A percentile compares a stretch with the other conserved stretches of the same genome.
Evolutionary conservation across 306 rosid species (phyloP).

Genomic region (Medicago arabica): DNA sequence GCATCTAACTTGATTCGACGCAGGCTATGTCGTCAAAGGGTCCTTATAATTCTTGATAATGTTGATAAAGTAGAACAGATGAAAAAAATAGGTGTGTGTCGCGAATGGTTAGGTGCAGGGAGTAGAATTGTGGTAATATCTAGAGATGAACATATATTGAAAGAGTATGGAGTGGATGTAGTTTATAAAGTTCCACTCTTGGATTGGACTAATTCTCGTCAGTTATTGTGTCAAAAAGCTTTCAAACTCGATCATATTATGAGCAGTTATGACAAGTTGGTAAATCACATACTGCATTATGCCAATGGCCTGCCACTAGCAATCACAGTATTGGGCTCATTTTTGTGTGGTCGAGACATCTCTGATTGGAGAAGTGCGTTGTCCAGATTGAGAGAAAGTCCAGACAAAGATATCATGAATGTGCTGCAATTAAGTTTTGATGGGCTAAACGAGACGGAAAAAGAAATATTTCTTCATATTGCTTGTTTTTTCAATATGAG

Average conservation of each 20-base stretch:
- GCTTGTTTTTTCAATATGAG: background rate
- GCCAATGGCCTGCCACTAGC: slow-evolving; percentile 33
- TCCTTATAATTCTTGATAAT: slow-evolving; percentile 24
- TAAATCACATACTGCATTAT: background rate
- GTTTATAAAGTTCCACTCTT: background rate
- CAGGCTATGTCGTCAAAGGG: background rate
- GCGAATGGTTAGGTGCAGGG: background rate
- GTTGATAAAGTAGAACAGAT: background rate
- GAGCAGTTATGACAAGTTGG: background rate
- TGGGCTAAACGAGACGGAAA: background rate
- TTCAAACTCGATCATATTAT: slow-evolving; percentile 11
- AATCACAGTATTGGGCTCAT: slow-evolving; percentile 27
- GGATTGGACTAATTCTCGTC: background rate
- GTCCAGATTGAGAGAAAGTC: slow-evolving; percentile 9
- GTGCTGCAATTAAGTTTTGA: slow-evolving; percentile 15
- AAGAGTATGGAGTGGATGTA: background rate
- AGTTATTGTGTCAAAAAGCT: slow-evolving; percentile 32
- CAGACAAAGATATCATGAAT: background rate
- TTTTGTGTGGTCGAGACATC: background rate
- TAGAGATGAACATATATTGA: slow-evolving; percentile 33
- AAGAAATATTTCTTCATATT: slow-evolving; percentile 42
- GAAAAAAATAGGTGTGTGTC: background rate
- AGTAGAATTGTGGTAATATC: slow-evolving; percentile 32
- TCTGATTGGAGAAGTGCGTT: slow-evolving; percentile 14
- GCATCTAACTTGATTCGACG: background rate